Conservation (phyloP, 148 eudicot species). For the Chenopodium formosanum region DNA sequence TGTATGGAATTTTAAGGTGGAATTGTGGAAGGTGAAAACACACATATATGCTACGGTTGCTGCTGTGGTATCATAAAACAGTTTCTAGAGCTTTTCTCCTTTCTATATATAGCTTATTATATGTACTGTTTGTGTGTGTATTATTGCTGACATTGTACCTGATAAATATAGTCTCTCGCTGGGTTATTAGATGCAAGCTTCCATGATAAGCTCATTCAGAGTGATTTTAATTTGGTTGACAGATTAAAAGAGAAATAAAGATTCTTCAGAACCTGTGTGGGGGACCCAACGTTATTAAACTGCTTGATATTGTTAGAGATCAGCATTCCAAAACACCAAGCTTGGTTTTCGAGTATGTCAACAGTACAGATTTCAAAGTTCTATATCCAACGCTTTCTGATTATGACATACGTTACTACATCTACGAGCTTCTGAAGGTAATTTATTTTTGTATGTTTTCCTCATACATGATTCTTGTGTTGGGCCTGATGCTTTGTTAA, state of each 20-base stretch:
- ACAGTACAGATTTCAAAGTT: slow-evolving; percentile 93
- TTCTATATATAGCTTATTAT: background rate
- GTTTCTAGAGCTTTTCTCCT: background rate
- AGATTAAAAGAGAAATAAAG: slow-evolving; percentile 94
- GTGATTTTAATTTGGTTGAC: slow-evolving; percentile 22
- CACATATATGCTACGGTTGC: background rate
- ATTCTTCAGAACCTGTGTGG: slow-evolving; percentile 93
- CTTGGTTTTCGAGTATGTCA: slow-evolving; percentile 89
- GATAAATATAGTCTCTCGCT: background rate
- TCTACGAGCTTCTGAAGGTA: slow-evolving; percentile 94
- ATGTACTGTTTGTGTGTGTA: background rate
- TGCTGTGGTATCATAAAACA: background rate
- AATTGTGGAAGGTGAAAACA: background rate
- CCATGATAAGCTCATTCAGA: slow-evolving; percentile 1
- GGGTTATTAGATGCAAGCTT: background rate
- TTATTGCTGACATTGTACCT: background rate
- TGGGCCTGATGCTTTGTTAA: background rate
- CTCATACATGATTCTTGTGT: background rate
- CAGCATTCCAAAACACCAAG: slow-evolving; percentile 97
- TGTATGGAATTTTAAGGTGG: background rate
- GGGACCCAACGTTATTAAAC: slow-evolving; percentile 80
- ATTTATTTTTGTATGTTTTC: slow-evolving; percentile 4
- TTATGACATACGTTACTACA: slow-evolving; percentile 96
- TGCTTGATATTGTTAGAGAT: slow-evolving; percentile 84
- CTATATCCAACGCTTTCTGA: slow-evolving; percentile 88